Conservation (phyloP, 306 rosid genomes). For the Sicyos baderoa region DNA sequence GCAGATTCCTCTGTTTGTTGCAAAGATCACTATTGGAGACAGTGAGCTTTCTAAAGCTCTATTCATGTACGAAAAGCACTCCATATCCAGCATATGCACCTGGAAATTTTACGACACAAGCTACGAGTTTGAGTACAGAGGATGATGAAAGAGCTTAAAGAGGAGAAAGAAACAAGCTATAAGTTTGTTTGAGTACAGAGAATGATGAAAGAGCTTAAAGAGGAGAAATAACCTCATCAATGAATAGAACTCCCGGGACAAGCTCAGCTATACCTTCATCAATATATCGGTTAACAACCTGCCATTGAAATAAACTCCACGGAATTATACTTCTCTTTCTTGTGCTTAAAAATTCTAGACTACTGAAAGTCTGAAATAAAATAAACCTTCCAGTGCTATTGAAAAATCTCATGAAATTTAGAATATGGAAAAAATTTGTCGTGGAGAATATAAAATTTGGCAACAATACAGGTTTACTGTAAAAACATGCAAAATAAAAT, state of each 20-base stretch:
- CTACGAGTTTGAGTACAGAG: background rate
- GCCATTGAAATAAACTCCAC: slow-evolving; percentile 19
- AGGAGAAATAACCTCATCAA: slow-evolving; percentile 48
- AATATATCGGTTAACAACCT: slow-evolving; percentile 91
- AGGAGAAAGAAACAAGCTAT: no score
- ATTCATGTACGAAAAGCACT: slow-evolving; percentile 86
- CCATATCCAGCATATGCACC: slow-evolving; percentile 99
- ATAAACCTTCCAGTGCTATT: background rate
- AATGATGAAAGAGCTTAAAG: slow-evolving; percentile 3
- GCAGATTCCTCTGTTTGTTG: slow-evolving; percentile 96
- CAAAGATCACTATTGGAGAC: slow-evolving; percentile 93
- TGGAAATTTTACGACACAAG: slow-evolving; percentile 20
- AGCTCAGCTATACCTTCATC: slow-evolving; percentile 99
- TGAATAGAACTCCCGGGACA: slow-evolving; percentile 93
- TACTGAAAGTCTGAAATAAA: background rate
- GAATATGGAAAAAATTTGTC: background rate
- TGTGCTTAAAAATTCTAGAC: background rate
- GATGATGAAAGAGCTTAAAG: slow-evolving; percentile 4
- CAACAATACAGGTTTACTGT: background rate
- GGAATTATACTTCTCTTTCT: background rate
- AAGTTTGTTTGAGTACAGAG: background rate
- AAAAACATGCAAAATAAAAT: background rate
- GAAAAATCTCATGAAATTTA: background rate
- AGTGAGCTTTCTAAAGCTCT: slow-evolving; percentile 94
- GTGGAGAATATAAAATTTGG: background rate